These are phyloP conservation scores for Ophiostoma sp. DNA, from an alignment of 2,329 filamentous ascomycete genomes.

Conservation along the genomic window DNA sequence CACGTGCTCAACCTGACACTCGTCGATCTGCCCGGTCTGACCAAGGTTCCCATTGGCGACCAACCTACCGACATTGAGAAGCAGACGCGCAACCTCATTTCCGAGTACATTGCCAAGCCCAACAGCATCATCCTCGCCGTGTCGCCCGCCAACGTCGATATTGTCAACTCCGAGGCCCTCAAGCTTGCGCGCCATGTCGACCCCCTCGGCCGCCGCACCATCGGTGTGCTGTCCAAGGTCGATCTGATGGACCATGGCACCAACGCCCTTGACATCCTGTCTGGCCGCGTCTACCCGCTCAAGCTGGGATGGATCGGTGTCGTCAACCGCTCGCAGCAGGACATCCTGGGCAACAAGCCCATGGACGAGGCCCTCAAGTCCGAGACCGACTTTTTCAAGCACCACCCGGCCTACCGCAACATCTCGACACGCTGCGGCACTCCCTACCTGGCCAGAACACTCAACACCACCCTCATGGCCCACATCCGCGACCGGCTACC, in stretches of 20 bases:
- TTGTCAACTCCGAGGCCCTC: slow-evolving; percentile 96
- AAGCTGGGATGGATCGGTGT: slow-evolving; percentile 98
- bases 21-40: slow-evolving; percentile 92
- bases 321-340: slow-evolving; percentile 95
- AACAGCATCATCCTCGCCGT: slow-evolving; percentile 98
- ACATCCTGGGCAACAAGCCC: slow-evolving; percentile 94
- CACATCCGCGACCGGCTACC: slow-evolving; percentile 94
- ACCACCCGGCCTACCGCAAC: slow-evolving; percentile 94
- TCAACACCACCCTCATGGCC: slow-evolving; percentile 91
- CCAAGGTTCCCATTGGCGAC: slow-evolving; percentile 54
- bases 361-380: slow-evolving; percentile 84
- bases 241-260: slow-evolving; percentile 98
- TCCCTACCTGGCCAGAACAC: slow-evolving; percentile 85
- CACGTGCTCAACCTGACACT: slow-evolving; percentile 95
- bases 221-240: slow-evolving; percentile 95
- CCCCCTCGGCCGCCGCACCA: slow-evolving; percentile 93
- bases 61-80: slow-evolving; percentile 39
- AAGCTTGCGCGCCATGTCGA: slow-evolving; percentile 96
- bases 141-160: slow-evolving; percentile 92
- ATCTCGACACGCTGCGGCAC: slow-evolving; percentile 92
- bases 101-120: slow-evolving; percentile 97
- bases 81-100: slow-evolving; percentile 95
- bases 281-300: slow-evolving; percentile 89
- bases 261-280: slow-evolving; percentile 97
- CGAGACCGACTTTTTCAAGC: slow-evolving; percentile 91